phyloP scores from a whole-genome alignment of 345 rosid genomes.

The Gossypium stocksii region DNA sequence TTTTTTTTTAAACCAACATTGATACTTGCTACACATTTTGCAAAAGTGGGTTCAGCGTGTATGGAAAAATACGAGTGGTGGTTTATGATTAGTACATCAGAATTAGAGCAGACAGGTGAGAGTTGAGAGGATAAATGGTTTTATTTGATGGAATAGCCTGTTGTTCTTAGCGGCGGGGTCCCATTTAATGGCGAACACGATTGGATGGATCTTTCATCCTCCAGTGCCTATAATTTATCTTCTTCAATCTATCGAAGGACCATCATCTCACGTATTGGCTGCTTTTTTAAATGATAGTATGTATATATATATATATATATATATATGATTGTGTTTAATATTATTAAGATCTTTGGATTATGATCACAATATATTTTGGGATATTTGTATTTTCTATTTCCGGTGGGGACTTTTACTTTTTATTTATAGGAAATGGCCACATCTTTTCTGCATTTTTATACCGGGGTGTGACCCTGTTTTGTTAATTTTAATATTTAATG shows the following conservation, averaged over 20 bases:
- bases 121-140: background rate
- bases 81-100: background rate
- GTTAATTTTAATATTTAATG: too few relatives aligned
- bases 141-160: conserved; percentile 5
- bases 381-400: too few relatives aligned
- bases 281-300: background rate
- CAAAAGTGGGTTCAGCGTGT: background rate
- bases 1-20: background rate
- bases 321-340: too few relatives aligned
- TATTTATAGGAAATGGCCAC: too few relatives aligned
- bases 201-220: background rate
- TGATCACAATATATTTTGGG: too few relatives aligned
- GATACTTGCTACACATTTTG: background rate
- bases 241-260: background rate
- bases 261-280: conserved; percentile 1
- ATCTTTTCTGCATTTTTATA: too few relatives aligned
- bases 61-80: background rate
- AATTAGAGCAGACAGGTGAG: background rate
- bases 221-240: conserved; percentile 1
- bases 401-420: too few relatives aligned
- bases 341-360: too few relatives aligned
- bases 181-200: background rate
- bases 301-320: too few relatives aligned
- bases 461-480: too few relatives aligned
- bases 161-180: background rate